Base-by-base conservation (phyloP, 2,329 filamentous ascomycete genomes). In the Blastomyces emzantsi region DNA sequence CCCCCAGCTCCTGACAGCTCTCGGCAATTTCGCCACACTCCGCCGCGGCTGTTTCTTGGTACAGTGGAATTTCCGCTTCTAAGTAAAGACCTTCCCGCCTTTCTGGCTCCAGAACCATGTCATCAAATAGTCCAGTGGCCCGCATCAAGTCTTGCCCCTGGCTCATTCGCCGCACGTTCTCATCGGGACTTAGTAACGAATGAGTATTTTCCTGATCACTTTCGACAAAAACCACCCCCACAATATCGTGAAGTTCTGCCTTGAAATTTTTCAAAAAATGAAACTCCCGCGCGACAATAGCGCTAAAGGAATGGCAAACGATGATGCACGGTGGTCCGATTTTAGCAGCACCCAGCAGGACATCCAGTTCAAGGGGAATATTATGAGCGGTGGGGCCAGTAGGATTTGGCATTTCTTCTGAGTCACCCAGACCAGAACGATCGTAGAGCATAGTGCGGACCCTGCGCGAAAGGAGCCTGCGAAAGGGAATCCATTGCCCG, bases 141-240 rank as follows among this genome's bases (percentile, higher is more conserved):
- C 43, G 39, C 13, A 47, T 28, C 19, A 28, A 33, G 30, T 60
- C 57, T 25, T 47, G 41, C 8, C 57, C 57, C 39, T 60, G 15
- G 5, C 41, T 47, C 17, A 60, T 25, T 17, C 25, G 39, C 25
- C 3, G n/a, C 41, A 60, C 25, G 47, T 19, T 22, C 19, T 47
- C 41, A 47, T 60, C 41, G 15, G 41, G 41, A 11, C 6, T n/a
- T 45, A 39, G 36, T 13, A 60, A 41, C 39, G 36, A 25, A 28
- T 28, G 9, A 11, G 41, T 60, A 7, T 60, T 30, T 9, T 60
- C 57, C 8, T 60, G 57, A 9, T 60, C 43, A 15, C 22, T 43
- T n/a, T 60, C 57, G 15, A 60, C 57, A 47, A 60, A 60, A 8
- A 60, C 57, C 25, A 60, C 30, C 17, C 57, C 57, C 19, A 47